Conservation (phyloP, 768 basidiomycete genomes). For the Exidia glandulosa region DNA sequence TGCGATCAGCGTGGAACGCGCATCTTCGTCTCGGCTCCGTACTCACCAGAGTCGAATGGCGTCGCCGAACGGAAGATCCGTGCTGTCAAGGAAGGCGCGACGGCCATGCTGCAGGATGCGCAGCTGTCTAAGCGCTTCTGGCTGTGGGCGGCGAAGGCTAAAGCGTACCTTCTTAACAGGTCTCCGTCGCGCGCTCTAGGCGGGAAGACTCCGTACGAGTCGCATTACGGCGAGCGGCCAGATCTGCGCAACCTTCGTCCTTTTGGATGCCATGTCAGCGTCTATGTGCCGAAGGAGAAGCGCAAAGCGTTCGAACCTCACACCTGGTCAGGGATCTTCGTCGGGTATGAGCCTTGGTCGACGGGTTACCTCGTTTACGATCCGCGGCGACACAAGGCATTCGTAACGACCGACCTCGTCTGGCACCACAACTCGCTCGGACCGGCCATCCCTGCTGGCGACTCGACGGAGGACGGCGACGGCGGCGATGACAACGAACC, state of each 20-base stretch:
- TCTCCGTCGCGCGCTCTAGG: not conserved
- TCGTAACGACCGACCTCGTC: not conserved
- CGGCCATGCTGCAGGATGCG: slow-evolving; percentile 8
- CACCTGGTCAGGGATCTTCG: not conserved
- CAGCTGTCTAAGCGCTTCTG: slow-evolving; percentile 7
- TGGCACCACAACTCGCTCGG: not conserved
- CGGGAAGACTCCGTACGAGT: not conserved
- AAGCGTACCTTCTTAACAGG: not conserved
- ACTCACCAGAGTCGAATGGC: slow-evolving; percentile 17
- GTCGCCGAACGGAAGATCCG: slow-evolving; percentile 14
- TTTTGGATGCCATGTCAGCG: not conserved
- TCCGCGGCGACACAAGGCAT: not conserved
- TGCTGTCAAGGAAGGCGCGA: slow-evolving; percentile 4
- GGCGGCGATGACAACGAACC: not conserved
- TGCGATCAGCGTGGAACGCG: not conserved
- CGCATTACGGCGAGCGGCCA: not conserved
- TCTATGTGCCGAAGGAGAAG: not conserved
- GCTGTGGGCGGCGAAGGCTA: slow-evolving; percentile 4
- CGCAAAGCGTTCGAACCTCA: not conserved
- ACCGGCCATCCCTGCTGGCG: not conserved
- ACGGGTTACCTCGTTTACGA: not conserved
- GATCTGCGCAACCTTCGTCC: not conserved
- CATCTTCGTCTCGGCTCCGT: not conserved
- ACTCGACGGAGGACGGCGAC: not conserved
- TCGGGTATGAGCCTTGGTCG: not conserved